A percentile compares a stretch with the other conserved stretches of the same genome.
phyloP scores from a whole-genome alignment of 192 early-diverging fungal species.

The Rhizophagus prolifer region DNA sequence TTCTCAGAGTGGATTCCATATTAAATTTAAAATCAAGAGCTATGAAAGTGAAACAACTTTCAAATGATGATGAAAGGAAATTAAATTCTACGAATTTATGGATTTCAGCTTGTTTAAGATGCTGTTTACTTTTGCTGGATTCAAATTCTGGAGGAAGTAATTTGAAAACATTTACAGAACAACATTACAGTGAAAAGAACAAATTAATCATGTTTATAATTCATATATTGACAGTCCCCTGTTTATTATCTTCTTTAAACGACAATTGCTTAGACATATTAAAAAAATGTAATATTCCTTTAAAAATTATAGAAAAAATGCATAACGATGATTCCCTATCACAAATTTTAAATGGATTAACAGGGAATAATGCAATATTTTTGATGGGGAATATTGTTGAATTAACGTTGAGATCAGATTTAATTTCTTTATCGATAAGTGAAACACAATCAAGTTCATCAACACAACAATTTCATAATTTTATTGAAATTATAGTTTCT shows the following conservation, averaged over 20 bases:
- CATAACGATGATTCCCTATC: constrained; percentile 29
- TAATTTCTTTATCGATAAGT: constrained; percentile 31
- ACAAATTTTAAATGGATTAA: constrained; percentile 30
- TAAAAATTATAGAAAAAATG: constrained; percentile 27
- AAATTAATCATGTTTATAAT: constrained; percentile 36
- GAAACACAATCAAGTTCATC: constrained; percentile 31
- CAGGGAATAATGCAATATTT: constrained; percentile 34
- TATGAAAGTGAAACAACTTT: constrained; percentile 6
- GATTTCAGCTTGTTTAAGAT: constrained; percentile 39
- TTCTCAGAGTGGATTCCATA: constrained; percentile 1
- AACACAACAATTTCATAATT: constrained; percentile 36
- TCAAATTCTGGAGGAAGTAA: constrained; percentile 27
- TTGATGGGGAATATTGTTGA: constrained; percentile 37
- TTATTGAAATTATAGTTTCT: constrained; percentile 30
- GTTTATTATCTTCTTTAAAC: constrained; percentile 35
- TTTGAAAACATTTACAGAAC: constrained; percentile 7
- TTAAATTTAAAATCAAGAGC: neutral
- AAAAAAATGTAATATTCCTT: constrained; percentile 25
- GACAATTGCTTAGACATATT: constrained; percentile 33
- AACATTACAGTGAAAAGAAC: constrained; percentile 36
- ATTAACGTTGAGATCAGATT: constrained; percentile 30
- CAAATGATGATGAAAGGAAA: constrained; percentile 23
- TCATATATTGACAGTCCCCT: constrained; percentile 31
- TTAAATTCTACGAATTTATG: constrained; percentile 34
- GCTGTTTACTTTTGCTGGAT: constrained; percentile 38